Evolutionary conservation across 495 filamentous ascomycete species (phyloP).

Genomic region (Cairneyella variabilis): DNA sequence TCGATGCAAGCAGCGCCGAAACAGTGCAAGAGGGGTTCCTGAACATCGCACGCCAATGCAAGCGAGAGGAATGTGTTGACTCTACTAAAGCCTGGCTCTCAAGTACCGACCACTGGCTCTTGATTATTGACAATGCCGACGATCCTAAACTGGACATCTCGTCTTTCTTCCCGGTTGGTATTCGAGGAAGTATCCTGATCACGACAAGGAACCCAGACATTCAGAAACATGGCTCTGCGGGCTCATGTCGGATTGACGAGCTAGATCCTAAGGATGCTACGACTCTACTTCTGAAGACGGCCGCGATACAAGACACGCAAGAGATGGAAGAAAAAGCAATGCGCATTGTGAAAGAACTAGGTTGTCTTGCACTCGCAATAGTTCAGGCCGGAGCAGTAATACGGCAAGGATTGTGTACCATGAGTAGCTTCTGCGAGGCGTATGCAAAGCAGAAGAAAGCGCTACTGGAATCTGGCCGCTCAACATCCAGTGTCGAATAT

Average conservation of each 20-base stretch:
- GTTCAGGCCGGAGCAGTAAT: conserved; percentile 27
- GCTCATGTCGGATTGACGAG: background rate
- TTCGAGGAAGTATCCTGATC: conserved; percentile 33
- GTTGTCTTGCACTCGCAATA: conserved; percentile 27
- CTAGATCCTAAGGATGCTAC: background rate
- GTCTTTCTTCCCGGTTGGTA: conserved; percentile 32
- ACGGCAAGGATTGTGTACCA: conserved; percentile 17
- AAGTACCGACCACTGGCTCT: conserved; percentile 26
- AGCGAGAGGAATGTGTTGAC: conserved; percentile 21
- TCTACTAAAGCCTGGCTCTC: conserved; percentile 28
- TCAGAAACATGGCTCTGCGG: background rate
- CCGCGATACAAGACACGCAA: conserved; percentile 2
- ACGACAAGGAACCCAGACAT: conserved; percentile 36
- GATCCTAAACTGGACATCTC: conserved; percentile 28
- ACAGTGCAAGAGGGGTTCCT: conserved; percentile 23
- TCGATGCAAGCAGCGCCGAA: conserved; percentile 25
- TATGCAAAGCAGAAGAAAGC: conserved; percentile 19
- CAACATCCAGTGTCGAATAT: conserved; percentile 11
- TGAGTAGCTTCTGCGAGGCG: conserved; percentile 19
- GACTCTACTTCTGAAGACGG: background rate
- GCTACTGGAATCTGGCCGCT: conserved; percentile 12
- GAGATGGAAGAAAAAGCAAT: conserved; percentile 23
- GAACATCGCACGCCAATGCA: conserved; percentile 24
- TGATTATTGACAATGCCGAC: conserved; percentile 38
- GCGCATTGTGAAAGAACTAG: conserved; percentile 16